Base-by-base conservation (phyloP, 345 rosid genomes). In the Trapa bicornis region DNA sequence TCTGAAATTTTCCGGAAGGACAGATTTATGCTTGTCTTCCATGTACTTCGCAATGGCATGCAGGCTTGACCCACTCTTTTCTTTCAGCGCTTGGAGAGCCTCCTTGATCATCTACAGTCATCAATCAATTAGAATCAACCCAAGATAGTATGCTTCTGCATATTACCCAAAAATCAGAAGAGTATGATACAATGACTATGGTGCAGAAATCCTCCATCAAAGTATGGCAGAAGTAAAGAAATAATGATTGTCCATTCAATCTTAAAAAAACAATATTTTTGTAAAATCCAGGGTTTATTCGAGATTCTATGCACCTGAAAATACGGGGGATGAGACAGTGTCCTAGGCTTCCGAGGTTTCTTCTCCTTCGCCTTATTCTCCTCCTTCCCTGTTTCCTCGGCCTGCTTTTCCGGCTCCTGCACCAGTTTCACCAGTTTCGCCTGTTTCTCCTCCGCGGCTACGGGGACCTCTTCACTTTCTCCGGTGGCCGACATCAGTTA, bases 51-150 rank as follows among this genome's bases (percentile, higher is more conserved):
- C 89, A 73, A 92, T 86, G 6, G 91, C 96, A 71, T 86, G 83
- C 1, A 91, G 95, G 67, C 98, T 92, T 0, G 95, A 89, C 33
- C 98, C 98, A 29, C 83, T 78, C 73, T 85, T 87, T 52, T 92
- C 96, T 56, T 81, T 78, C 74, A 87, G 66, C 12, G 76, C 83
- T 82, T 75, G 37, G 13, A 92, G 71, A 5, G 96, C 94, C 58
- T 92, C 96, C 75, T 79, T 79, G 43, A 89, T 84, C 95, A 92
- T 92, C 98, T 92, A 79, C 73, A 52, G 17, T 16, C 15, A 0
- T 58, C 61, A 45, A 39, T n/a, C 9, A 32, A 2, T 42, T 13
- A 12, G 5, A 1, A 54, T 11, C 2, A 17, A 52, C 33, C 32
- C 3, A 67, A 62, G 29, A 61, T 1, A 0, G 37, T 2, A n/a